Base-by-base conservation (phyloP, 2,329 filamentous ascomycete genomes). In the Exophiala calicioides region DNA sequence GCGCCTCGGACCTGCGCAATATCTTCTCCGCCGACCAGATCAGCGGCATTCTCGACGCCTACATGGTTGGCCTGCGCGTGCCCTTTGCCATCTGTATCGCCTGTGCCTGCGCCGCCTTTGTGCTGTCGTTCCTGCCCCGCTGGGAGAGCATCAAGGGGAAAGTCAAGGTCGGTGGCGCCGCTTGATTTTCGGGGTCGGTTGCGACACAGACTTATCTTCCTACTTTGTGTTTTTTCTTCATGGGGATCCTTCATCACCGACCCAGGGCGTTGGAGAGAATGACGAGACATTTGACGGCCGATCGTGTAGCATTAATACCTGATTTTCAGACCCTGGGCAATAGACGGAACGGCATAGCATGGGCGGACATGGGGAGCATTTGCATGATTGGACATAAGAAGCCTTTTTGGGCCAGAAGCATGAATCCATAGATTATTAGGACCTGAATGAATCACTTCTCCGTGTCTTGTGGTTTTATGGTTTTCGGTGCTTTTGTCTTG, bases 11-110 rank as follows among this genome's bases (percentile, higher is more conserved):
- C 24, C 33, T 67, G 6, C 50, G 59, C n/a, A 33, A 50, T 1
- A 44, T 53, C 1, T 65, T 66, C 49, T 40, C 45, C 15, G 24
- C 51, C 6, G 57, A 58, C 9, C 45, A 61, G 30, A 23, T 63
- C n/a, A 16, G 41, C 3, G 61, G 55, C 3, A 55, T 66, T 20
- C 31, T 64, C 7, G 12, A 33, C 13, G 62, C 61, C 5, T 66
- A 66, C 42, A 63, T 65, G 58, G 56, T 50, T 2, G 62, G 63
- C 0, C 38, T 67, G 3, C 59, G 57, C 38, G 43, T 54, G 8
- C 42, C 49, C 15, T 58, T 57, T 32, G 30, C 30, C 8, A 32
- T 32, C 30, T 8, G 6, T 18, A 35, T 6, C n/a, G 18, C 18
- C 8, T 37, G 34, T 24, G 34, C 34, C 13, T 37, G 34, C 18